Evolutionary conservation across 1,139 yeast genomes (phyloP).

Genomic region (Arxiozyma slooffiae): DNA sequence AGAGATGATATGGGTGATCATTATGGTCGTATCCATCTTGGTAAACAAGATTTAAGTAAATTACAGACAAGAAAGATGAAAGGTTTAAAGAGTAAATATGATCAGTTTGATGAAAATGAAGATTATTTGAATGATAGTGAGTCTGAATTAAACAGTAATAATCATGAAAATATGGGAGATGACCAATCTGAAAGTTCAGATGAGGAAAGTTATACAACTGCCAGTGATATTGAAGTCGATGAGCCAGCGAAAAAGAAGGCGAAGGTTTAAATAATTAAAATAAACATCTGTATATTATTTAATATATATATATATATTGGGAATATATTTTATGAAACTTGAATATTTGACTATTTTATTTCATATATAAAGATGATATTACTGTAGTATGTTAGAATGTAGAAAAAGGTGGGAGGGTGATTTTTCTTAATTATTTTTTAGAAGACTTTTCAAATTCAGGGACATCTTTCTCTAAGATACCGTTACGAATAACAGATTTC

Average conservation of each 20-base stretch:
- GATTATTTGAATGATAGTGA: conserved; percentile 39
- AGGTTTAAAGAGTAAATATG: conserved; percentile 82
- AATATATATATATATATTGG: too few species aligned
- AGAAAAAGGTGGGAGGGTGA: too few species aligned
- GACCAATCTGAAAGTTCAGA: conserved; percentile 49
- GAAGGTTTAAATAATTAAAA: neutral
- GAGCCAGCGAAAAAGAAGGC: conserved; percentile 35
- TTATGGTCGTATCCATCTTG: conserved; percentile 92
- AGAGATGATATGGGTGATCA: conserved; percentile 91
- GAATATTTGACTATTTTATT: too few species aligned
- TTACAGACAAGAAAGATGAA: conserved; percentile 97
- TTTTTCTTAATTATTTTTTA: neutral
- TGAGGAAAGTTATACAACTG: conserved; percentile 48
- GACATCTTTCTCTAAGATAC: conserved; percentile 33
- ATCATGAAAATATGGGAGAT: conserved; percentile 29
- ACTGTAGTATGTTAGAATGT: too few species aligned
- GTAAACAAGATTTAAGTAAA: conserved; percentile 83
- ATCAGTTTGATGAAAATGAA: conserved; percentile 54
- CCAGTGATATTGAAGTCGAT: conserved; percentile 37
- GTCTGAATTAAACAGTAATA: conserved; percentile 40
- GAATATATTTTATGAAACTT: too few species aligned
- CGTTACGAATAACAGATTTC: conserved; percentile 56
- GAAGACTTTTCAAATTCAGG: conserved; percentile 5
- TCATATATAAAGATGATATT: too few species aligned
- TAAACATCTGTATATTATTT: too few species aligned